Evolutionary conservation across 2,329 filamentous ascomycete species (phyloP), one percentile per base, ranked within the genome.

Genomic region (Clarireedia paspali): DNA sequence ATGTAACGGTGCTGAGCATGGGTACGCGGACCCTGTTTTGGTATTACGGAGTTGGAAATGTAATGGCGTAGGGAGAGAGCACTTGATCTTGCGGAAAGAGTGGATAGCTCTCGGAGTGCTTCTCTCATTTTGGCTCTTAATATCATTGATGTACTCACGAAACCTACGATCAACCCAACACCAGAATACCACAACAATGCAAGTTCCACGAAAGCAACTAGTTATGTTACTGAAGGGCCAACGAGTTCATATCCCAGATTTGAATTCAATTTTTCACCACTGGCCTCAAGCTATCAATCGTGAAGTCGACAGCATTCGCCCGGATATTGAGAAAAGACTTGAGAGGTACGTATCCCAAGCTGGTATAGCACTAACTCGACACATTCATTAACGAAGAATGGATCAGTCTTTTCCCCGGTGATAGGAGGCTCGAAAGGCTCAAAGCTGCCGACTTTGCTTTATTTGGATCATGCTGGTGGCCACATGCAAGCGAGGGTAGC

Each of bases 401-500:
- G 4, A 50, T 23, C 17, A 59, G 58, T 47, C 34, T 57, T 7
- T 48, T 55, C 4, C n/a, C 17, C 10, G 55, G 55, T 20, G 51
- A 55, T 23, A 54, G 53, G n/a, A 63, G 58, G 27, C 27, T 59
- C 12, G 54, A 55, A 12, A 57, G 56, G 17, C 53, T 66, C 2
- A 61, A 64, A 46, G 51, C 46, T 6, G 53, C 61, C 12, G 63
- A 67, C 45, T 62, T 63, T 38, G 61, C 56, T 6, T 44, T 63
- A 5, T 64, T 66, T 45, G 61, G 59, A 40, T 60, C 65, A 7
- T 53, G 60, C 26, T 66, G 65, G 63, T 66, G 63, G 64, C 64
- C 65, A 2, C 45, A 62, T 7, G 59, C 62, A 7, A 39, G 51
- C 15, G 54, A 60, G 24, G 58, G 55, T 9, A 42, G 58, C 30